Conservation (phyloP, 345 rosid genomes). For the Syzygium aqueum region DNA sequence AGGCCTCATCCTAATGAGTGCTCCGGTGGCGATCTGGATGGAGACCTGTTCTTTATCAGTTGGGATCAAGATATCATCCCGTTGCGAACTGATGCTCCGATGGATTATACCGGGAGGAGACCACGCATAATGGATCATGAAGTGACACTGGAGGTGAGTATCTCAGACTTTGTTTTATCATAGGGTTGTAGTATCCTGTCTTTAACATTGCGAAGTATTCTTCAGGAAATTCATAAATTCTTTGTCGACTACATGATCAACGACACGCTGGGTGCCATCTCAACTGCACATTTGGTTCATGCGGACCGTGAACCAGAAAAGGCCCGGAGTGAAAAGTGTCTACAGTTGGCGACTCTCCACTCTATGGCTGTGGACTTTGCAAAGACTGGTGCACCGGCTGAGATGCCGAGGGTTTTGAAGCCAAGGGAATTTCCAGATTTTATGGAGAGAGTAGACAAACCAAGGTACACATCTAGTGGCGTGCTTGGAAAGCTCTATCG, state of each 20-base stretch:
- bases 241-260: slow-evolving; percentile 87
- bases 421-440: slow-evolving; percentile 90
- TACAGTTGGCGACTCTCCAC: slow-evolving; percentile 76
- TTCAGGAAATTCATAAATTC: slow-evolving; percentile 80
- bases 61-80: slow-evolving; percentile 89
- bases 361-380: slow-evolving; percentile 96
- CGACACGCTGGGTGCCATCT: slow-evolving; percentile 83
- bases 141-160: slow-evolving; percentile 67
- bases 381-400: slow-evolving; percentile 89
- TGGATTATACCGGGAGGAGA: slow-evolving; percentile 75
- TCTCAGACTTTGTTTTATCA: not conserved
- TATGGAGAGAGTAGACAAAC: slow-evolving; percentile 64
- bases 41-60: slow-evolving; percentile 77
- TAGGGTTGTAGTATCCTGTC: not conserved
- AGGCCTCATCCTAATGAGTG: slow-evolving; percentile 99
- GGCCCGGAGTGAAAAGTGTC: slow-evolving; percentile 65
- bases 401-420: slow-evolving; percentile 72
- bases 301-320: slow-evolving; percentile 75
- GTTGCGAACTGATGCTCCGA: slow-evolving; percentile 54
- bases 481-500: slow-evolving; percentile 82
- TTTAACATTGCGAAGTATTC: not conserved
- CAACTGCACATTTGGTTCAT: slow-evolving; percentile 84
- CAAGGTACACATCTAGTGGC: slow-evolving; percentile 47
- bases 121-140: slow-evolving; percentile 83
- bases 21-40: slow-evolving; percentile 98